Evolutionary conservation across 305 asterid species (phyloP), one percentile per base, ranked within the genome.

Genomic region (Solanum hybrid): DNA sequence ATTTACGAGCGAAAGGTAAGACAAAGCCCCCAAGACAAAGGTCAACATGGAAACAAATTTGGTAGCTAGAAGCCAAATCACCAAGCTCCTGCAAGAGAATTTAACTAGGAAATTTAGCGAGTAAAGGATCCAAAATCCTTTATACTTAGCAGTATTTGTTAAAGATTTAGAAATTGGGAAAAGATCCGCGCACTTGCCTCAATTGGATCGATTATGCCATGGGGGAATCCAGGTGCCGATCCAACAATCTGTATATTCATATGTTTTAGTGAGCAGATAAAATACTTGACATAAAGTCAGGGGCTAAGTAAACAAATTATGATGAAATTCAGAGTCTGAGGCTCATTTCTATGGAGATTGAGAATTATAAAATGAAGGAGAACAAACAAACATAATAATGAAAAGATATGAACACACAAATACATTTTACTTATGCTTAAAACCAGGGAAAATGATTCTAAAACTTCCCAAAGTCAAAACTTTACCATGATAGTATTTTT

Each of bases 191-290:
- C 80, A 88, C 93, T 84, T 95, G 90, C 98, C 99, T 98, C 98
- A 89, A 98, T 98, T 87, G 99, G 99, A 93, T 98, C 99, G 36
- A 98, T 94, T 89, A 98, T 95, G 92, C 99, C 99, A 94, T 98
- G 99, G 29, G 99, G 99, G 91, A 96, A 98, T 88, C 99, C 99
- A 83, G 99, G 99, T 74, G 99, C 98, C 76, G 99, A 98, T 92
- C 99, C 99, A 95, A 97, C 96, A 94, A 98, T 95, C 99, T 97
- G 97, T 89, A 86, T 86, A 89, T 71, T 90, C 75, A 80, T 3
- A n/a, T 73, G 88, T 87, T 90, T 79, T 51, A 80, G 86, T 78
- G 46, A 34, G 89, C 90, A 57, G 34, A 11, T 69, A 80, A 85
- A 78, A 92, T 87, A 39, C 67, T 57, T 86, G 79, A 86, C 51